Base-by-base conservation (phyloP, 768 basidiomycete species). In the Amanita brunnescens region DNA sequence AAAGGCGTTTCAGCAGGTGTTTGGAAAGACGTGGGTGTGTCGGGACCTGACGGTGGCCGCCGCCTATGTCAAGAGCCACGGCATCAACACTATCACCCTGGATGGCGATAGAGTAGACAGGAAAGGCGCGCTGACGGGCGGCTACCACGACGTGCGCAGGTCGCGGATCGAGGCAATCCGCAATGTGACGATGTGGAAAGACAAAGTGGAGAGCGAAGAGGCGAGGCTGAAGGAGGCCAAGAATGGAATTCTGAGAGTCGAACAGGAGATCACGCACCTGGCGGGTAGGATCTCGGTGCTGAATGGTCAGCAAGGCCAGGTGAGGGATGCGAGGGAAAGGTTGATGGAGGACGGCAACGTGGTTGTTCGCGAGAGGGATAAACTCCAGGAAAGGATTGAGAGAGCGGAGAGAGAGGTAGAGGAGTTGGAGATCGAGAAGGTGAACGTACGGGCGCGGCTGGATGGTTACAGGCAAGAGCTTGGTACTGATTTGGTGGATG, bases 101-200 rank as follows among this genome's bases (percentile, higher is more conserved):
- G 94, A 95, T 58, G 96, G 96, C 44, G 96, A 99, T 73, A 92
- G 91, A 62, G 93, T 95, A 48, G 96, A 99, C 64, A 80, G 93
- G 47, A 97, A 95, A 64, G 96, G 96, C 55, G 84, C 94, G 1
- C 69, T 99, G 43, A 98, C 94, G 0, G 96, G 96, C 51, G 96
- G 96, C 0, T 99, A 89, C 67, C 89, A 97, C 64, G 96, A 98
- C 64, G 75, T 92, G 21, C 81, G 90, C 9, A 76, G 90, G 41
- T 94, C 91, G 7, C 81, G 96, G 12, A 83, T 98, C 49, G 94
- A 97, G 59, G 87, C 80, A 0, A 85, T 95, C 64, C 84, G 83
- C 59, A 75, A 70, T 45, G 82, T 94, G 38, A 79, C 80, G 54
- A 75, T 71, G 2, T 95, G 92, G 90, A 76, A 83, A 32, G 65